Evolutionary conservation across 371 early-diverging fungal species (phyloP).

Genomic region (Enteropsectra breve): DNA sequence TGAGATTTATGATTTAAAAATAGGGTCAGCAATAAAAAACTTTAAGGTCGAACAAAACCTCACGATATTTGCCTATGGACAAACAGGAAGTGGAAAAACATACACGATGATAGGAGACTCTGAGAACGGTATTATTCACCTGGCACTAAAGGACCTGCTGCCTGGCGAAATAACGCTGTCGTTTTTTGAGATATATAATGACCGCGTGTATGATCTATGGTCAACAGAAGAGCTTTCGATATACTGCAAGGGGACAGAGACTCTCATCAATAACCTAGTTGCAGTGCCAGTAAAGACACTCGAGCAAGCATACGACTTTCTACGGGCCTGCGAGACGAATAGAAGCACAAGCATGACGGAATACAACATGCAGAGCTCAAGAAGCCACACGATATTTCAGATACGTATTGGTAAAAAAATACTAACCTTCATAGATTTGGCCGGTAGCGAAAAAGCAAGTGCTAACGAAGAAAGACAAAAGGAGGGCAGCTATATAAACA

Average conservation of each 20-base stretch:
- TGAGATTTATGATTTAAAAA: slow-evolving; percentile 22
- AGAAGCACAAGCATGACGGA: slow-evolving; percentile 71
- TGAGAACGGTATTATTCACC: slow-evolving; percentile 40
- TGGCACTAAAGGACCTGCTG: slow-evolving; percentile 10
- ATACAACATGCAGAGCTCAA: slow-evolving; percentile 71
- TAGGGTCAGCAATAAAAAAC: slow-evolving; percentile 16
- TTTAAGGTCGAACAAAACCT: slow-evolving; percentile 23
- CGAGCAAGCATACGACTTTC: slow-evolving; percentile 67
- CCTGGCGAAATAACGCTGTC: slow-evolving; percentile 66
- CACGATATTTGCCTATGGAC: slow-evolving; percentile 59
- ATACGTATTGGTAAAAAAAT: slow-evolving; percentile 65
- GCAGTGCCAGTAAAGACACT: slow-evolving; percentile 64
- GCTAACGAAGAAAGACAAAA: slow-evolving; percentile 46
- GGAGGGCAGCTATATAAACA: slow-evolving; percentile 64
- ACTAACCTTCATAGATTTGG: slow-evolving; percentile 58
- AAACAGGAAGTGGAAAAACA: slow-evolving; percentile 60
- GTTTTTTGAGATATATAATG: slow-evolving; percentile 84
- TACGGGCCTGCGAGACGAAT: slow-evolving; percentile 70
- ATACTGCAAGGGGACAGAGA: slow-evolving; percentile 26
- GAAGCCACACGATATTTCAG: slow-evolving; percentile 78
- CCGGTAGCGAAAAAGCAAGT: slow-evolving; percentile 58
- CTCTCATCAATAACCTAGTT: slow-evolving; percentile 31
- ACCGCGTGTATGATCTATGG: slow-evolving; percentile 70
- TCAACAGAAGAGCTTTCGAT: slow-evolving; percentile 44
- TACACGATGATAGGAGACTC: slow-evolving; percentile 56